Evolutionary conservation across 768 basidiomycete genomes (phyloP).

Genomic region (Suillus subaureus): DNA sequence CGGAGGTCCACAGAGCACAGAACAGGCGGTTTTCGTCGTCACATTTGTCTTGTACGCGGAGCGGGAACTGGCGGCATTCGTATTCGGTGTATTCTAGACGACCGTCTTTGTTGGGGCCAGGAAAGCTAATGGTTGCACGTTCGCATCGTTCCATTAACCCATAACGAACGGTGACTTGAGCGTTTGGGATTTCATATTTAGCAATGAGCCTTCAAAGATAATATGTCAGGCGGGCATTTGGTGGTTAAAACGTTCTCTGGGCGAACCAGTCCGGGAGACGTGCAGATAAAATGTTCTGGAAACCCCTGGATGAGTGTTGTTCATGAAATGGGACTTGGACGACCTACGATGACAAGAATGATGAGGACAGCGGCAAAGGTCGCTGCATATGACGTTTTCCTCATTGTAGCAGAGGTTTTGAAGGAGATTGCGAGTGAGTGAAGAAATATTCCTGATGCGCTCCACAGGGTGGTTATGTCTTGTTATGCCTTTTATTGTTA

Average conservation of each 20-base stretch:
- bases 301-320: not conserved
- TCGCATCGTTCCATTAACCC: conserved; percentile 65
- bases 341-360: conserved; percentile 54
- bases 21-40: conserved; percentile 57
- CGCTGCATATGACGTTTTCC: conserved; percentile 69
- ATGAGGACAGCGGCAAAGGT: conserved; percentile 59
- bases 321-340: not conserved
- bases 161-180: conserved; percentile 53
- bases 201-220: conserved; percentile 43
- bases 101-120: conserved; percentile 44
- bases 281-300: conserved; percentile 59
- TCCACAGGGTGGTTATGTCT: not conserved
- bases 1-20: conserved; percentile 73
- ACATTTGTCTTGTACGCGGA: conserved; percentile 47
- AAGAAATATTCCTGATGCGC: conserved; percentile 10
- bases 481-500: not conserved
- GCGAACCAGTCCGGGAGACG: conserved; percentile 67
- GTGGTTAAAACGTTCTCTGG: conserved; percentile 20
- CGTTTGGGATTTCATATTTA: conserved; percentile 46
- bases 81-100: conserved; percentile 54
- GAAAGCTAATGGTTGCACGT: conserved; percentile 48
- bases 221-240: conserved; percentile 24
- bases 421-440: not conserved
- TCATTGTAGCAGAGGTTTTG: conserved; percentile 42
- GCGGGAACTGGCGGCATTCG: conserved; percentile 69